A percentile compares a stretch with the other conserved stretches of the same genome.
phyloP scores from a whole-genome alignment of 768 basidiomycete genomes.

The Hericium rajendrae region DNA sequence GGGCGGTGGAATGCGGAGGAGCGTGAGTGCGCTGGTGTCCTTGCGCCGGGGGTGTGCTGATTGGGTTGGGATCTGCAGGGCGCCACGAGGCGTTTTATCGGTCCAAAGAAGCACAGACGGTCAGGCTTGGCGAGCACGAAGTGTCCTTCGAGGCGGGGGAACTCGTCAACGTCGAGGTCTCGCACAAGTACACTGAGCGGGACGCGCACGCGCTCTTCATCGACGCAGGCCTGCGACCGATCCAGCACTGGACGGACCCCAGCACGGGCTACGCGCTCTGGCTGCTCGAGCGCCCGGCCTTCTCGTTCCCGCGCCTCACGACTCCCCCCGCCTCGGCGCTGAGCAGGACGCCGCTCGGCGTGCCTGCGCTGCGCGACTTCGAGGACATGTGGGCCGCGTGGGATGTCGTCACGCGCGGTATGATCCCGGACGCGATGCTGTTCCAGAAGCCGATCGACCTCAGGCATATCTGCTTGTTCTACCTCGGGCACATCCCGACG shows the following conservation, averaged over 20 bases:
- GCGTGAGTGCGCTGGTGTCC: slow-evolving; percentile 25
- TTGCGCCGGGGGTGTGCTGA: neutral
- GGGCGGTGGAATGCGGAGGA: slow-evolving; percentile 45
- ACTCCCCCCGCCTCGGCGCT: slow-evolving; percentile 23
- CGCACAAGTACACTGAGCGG: slow-evolving; percentile 79
- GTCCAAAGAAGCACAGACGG: slow-evolving; percentile 49
- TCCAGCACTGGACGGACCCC: slow-evolving; percentile 80
- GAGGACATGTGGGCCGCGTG: slow-evolving; percentile 75
- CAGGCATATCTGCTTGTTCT: slow-evolving; percentile 95
- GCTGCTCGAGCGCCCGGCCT: slow-evolving; percentile 82
- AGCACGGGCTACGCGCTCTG: slow-evolving; percentile 71
- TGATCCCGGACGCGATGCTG: slow-evolving; percentile 84
- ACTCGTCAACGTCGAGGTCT: slow-evolving; percentile 76
- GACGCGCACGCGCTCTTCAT: slow-evolving; percentile 67
- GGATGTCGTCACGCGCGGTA: slow-evolving; percentile 75
- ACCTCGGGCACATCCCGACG: slow-evolving; percentile 86
- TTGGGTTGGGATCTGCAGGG: slow-evolving; percentile 29
- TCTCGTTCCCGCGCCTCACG: slow-evolving; percentile 59
- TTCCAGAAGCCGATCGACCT: slow-evolving; percentile 88
- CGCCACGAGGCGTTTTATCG: slow-evolving; percentile 80
- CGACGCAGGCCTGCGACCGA: slow-evolving; percentile 66
- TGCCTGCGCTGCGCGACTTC: slow-evolving; percentile 78
- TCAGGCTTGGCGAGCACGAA: slow-evolving; percentile 35
- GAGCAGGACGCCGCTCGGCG: slow-evolving; percentile 40
- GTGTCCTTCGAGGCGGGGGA: slow-evolving; percentile 62